Evolutionary conservation across 805 yeast genomes (phyloP).

Genomic region (Ogataea angusta): DNA sequence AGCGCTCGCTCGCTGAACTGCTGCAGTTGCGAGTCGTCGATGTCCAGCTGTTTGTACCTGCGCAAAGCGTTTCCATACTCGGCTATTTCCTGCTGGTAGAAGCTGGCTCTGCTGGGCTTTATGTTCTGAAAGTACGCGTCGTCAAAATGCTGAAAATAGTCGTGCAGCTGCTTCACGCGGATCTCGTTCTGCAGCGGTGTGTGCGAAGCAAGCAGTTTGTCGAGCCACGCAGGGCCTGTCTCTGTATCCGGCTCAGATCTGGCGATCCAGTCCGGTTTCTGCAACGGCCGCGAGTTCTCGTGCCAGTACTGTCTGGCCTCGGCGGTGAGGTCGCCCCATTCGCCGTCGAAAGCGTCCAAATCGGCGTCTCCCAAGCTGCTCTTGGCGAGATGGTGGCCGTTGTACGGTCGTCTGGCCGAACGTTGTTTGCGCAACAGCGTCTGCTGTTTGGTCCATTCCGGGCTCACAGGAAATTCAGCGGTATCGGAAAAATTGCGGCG

Average conservation of each 20-base stretch:
- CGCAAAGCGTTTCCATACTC: background rate
- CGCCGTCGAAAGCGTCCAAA: background rate
- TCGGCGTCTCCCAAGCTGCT: conserved; percentile 1
- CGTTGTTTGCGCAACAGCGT: conserved; percentile 4
- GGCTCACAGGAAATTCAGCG: conserved; percentile 2
- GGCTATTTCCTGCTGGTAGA: background rate
- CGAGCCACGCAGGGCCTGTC: background rate
- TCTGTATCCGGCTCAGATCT: background rate
- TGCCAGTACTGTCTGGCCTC: background rate
- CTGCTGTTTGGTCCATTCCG: conserved; percentile 12
- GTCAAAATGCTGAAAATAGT: conserved; percentile 1
- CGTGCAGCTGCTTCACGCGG: conserved; percentile 1
- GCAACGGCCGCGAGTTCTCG: background rate
- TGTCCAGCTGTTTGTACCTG: background rate
- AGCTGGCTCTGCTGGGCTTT: background rate
- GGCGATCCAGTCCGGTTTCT: background rate
- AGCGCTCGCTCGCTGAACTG: background rate
- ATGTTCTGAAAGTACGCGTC: background rate
- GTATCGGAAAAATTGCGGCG: background rate
- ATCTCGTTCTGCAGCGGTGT: background rate
- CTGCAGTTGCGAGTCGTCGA: background rate
- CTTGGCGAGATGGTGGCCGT: background rate
- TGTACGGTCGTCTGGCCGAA: background rate
- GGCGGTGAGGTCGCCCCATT: background rate
- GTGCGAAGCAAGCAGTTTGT: background rate